These are phyloP conservation scores for Emergomyces pasteurianus DNA, from an alignment of 2,329 filamentous ascomycete species.

Conservation along the genomic window DNA sequence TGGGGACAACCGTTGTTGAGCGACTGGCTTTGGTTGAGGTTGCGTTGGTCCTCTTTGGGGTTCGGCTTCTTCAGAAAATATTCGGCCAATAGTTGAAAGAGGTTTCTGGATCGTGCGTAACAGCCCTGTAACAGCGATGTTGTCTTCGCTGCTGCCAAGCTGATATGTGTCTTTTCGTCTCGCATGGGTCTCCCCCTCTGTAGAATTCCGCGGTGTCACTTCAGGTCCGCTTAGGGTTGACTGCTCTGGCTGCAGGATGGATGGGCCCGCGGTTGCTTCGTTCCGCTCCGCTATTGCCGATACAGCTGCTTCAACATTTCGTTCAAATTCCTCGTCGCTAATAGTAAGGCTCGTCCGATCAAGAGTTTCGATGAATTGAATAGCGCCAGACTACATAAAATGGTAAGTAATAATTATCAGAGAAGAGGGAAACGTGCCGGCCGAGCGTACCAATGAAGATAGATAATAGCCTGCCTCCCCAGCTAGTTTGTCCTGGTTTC, in stretches of 20 bases:
- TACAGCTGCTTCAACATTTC: conserved; percentile 90
- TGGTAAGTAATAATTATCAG: conserved; percentile 7
- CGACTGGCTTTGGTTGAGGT: conserved; percentile 20
- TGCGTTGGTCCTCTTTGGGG: conserved; percentile 28
- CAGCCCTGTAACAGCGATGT: conserved; percentile 69
- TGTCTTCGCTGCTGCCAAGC: conserved; percentile 51
- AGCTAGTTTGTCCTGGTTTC: conserved; percentile 91
- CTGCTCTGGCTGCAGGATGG: conserved; percentile 32
- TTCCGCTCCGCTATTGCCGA: conserved; percentile 92
- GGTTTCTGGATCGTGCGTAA: conserved; percentile 85
- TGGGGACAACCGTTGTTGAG: not conserved
- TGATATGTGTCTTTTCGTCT: conserved; percentile 23
- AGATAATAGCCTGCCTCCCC: conserved; percentile 98
- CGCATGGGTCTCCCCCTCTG: conserved; percentile 46
- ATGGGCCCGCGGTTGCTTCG: conserved; percentile 41
- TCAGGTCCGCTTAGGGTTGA: conserved; percentile 42
- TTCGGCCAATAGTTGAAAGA: conserved; percentile 80
- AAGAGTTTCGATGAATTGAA: conserved; percentile 94
- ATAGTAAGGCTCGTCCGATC: conserved; percentile 90
- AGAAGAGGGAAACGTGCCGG: conserved; percentile 1
- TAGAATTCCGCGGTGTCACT: conserved; percentile 47
- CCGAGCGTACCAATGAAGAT: conserved; percentile 61
- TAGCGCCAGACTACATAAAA: conserved; percentile 49
- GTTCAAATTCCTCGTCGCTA: conserved; percentile 87
- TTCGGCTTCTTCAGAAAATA: conserved; percentile 64